Evolutionary conservation across 345 rosid genomes (phyloP).

Genomic region (Eucalyptus sp.): DNA sequence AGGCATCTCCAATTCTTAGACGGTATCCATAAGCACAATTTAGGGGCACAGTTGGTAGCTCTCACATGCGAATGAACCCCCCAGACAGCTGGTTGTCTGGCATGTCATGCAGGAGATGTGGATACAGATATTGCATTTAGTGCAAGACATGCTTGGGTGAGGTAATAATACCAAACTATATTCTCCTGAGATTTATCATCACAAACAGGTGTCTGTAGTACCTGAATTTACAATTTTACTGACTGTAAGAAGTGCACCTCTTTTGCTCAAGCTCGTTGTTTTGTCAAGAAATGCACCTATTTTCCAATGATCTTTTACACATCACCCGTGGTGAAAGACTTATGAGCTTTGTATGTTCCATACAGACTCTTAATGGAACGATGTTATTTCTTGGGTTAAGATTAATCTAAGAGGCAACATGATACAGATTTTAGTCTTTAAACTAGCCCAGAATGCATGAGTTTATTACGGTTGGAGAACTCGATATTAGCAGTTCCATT

Average conservation of each 20-base stretch:
- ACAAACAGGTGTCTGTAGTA: neutral
- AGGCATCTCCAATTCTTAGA: no score
- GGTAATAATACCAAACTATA: fast-evolving
- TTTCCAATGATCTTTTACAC: neutral
- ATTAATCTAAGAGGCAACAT: neutral
- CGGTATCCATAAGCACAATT: no score
- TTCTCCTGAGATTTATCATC: neutral
- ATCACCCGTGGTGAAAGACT: neutral
- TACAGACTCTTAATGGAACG: neutral
- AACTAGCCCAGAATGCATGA: neutral
- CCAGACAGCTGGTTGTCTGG: neutral
- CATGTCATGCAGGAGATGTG: neutral
- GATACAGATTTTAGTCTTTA: neutral
- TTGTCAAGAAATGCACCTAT: neutral
- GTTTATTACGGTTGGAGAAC: fast-evolving
- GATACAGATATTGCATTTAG: neutral
- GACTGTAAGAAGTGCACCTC: neutral
- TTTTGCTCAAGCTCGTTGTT: neutral
- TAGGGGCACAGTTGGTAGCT: no score
- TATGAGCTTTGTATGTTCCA: neutral
- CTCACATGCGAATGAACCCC: neutral
- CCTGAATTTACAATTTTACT: fast-evolving
- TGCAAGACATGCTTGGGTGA: neutral
- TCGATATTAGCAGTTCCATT: fast-evolving
- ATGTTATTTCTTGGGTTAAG: neutral